These are phyloP conservation scores for Podochytrium sp. DNA, from an alignment of 192 early-diverging fungal genomes.

Conservation along the genomic window DNA sequence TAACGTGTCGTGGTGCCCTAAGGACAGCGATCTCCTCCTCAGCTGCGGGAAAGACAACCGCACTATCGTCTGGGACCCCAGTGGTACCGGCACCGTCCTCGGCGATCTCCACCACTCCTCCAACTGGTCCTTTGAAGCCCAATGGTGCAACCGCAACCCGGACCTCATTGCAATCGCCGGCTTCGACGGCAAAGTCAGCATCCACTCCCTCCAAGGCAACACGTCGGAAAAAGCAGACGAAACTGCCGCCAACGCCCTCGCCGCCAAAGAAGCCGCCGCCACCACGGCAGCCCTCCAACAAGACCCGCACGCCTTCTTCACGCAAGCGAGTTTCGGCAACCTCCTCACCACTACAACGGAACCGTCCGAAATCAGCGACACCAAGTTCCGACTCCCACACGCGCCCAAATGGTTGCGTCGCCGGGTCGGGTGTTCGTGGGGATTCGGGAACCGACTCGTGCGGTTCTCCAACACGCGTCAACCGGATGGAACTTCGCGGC, in stretches of 20 bases:
- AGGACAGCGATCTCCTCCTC: conserved; percentile 91
- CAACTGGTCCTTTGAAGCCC: conserved; percentile 97
- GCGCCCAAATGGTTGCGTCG: conserved; percentile 96
- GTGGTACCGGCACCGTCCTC: conserved; percentile 70
- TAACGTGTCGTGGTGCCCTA: conserved; percentile 92
- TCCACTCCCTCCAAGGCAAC: conserved; percentile 76
- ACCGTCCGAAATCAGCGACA: conserved; percentile 28
- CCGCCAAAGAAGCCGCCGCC: not conserved
- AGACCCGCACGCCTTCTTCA: conserved; percentile 25
- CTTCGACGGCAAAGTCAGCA: conserved; percentile 90
- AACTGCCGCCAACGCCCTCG: conserved; percentile 6
- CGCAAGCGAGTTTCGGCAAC: not conserved
- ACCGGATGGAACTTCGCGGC: conserved; percentile 1
- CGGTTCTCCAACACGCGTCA: conserved; percentile 60
- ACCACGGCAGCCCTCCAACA: not conserved
- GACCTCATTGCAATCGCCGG: conserved; percentile 86
- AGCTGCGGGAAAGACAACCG: conserved; percentile 94
- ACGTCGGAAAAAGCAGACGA: conserved; percentile 32
- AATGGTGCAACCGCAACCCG: conserved; percentile 94
- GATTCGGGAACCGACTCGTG: conserved; percentile 90
- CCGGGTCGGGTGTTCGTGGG: conserved; percentile 84
- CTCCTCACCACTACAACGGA: conserved; percentile 18
- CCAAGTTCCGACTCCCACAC: conserved; percentile 49
- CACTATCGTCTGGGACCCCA: conserved; percentile 93
- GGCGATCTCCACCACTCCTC: conserved; percentile 83